A percentile compares a stretch with the other conserved stretches of the same genome.
Conservation (phyloP, 2,329 filamentous ascomycete genomes). For the Colletotrichum sp. region DNA sequence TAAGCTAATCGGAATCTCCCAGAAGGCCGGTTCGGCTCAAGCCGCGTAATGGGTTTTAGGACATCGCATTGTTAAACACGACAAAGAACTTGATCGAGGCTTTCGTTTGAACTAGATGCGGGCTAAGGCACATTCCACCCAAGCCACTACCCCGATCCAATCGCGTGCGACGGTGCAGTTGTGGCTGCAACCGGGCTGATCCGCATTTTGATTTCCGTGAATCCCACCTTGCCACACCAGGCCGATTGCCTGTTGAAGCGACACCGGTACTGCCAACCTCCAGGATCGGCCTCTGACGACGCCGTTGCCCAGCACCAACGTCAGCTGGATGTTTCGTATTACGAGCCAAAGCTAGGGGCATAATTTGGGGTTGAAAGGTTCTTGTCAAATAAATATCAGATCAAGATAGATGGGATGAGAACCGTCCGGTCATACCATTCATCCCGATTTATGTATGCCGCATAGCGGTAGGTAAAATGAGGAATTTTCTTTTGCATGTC, state of each 20-base stretch:
- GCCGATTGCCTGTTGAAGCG: not conserved
- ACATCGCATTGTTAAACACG: not conserved
- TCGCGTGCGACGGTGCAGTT: not conserved
- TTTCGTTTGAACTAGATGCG: not conserved
- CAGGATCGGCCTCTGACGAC: not conserved
- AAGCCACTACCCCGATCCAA: not conserved
- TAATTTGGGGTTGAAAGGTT: not conserved
- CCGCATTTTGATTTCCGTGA: not conserved
- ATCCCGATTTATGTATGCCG: not conserved
- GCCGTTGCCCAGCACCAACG: not conserved
- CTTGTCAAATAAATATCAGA: not conserved
- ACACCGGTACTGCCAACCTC: not conserved
- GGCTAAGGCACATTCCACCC: not conserved
- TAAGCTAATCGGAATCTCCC: not conserved
- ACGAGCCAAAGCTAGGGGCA: not conserved
- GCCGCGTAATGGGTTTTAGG: not conserved
- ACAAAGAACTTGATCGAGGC: not conserved
- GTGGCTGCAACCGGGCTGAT: not conserved
- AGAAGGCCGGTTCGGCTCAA: not conserved
- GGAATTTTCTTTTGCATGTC: not conserved
- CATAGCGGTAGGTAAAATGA: not conserved
- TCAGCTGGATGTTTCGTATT: not conserved
- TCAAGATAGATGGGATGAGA: not conserved
- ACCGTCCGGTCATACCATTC: not conserved
- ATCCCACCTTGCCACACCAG: not conserved